A percentile compares a stretch with the other conserved stretches of the same genome.
These are phyloP conservation scores for Paecilomyces sp. DNA, from an alignment of 2,329 filamentous ascomycete genomes.

Conservation along the genomic window DNA sequence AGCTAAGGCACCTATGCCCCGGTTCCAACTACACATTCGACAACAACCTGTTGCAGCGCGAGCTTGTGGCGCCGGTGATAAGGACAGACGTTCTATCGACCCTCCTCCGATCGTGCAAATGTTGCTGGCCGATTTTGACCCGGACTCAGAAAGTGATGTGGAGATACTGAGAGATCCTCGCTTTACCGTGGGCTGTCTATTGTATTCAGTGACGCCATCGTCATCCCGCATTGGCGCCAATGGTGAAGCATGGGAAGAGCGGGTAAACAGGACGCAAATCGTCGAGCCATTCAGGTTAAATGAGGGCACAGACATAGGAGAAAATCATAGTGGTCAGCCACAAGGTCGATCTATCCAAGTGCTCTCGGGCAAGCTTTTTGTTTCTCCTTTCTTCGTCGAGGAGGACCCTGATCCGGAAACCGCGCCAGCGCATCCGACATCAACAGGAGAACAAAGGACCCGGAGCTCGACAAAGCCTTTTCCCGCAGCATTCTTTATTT, in stretches of 20 bases:
- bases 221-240: constrained; percentile 1
- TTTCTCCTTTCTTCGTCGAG: constrained; percentile 35
- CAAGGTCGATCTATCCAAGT: constrained; percentile 17
- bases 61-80: constrained; percentile 40
- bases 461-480: constrained; percentile 8
- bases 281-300: constrained; percentile 1
- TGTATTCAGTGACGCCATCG: constrained; percentile 26
- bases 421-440: constrained; percentile 30
- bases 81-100: constrained; percentile 40
- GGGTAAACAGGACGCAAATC: constrained; percentile 8
- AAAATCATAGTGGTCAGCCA: constrained; percentile 13
- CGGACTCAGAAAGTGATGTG: constrained; percentile 27
- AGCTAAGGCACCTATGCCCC: constrained; percentile 13
- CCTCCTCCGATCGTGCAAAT: constrained; percentile 42
- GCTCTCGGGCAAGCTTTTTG: constrained; percentile 32
- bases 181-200: constrained; percentile 37
- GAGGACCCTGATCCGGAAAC: constrained; percentile 37
- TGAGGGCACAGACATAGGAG: constrained; percentile 11
- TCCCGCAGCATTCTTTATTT: constrained; percentile 41
- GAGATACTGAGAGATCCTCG: constrained; percentile 31
- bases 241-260: constrained; percentile 7
- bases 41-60: constrained; percentile 41
- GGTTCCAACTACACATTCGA: constrained; percentile 36
- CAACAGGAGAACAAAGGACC: constrained; percentile 2
- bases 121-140: constrained; percentile 37